Evolutionary conservation across 164 flowering plant species (phyloP).

Genomic region (Liriodendron chinense): DNA sequence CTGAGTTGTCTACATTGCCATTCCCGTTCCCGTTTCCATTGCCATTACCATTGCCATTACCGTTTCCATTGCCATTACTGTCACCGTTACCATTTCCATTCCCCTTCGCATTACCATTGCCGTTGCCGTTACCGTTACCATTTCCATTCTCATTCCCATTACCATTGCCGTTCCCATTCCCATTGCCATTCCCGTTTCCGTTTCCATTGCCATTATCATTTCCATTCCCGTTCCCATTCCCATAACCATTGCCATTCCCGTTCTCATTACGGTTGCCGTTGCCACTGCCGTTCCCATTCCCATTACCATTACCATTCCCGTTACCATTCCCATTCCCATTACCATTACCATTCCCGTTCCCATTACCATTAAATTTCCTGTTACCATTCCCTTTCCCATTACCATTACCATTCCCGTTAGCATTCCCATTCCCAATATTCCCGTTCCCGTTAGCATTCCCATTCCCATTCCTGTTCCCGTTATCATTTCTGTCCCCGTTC

Average conservation of each 20-base stretch:
- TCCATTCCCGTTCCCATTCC: background rate
- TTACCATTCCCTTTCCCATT: no score
- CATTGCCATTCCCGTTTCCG: background rate
- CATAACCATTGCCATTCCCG: background rate
- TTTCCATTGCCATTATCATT: background rate
- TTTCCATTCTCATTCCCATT: background rate
- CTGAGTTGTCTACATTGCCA: conserved; percentile 15
- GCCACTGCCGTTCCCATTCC: background rate
- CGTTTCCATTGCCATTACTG: background rate
- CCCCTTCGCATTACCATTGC: background rate
- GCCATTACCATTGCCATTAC: background rate
- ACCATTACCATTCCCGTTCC: no score
- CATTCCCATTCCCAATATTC: no score
- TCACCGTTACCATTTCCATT: background rate
- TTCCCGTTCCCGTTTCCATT: background rate
- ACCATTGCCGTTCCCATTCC: background rate
- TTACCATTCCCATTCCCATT: background rate
- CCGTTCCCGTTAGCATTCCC: no score
- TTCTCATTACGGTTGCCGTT: background rate
- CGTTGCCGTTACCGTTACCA: background rate
- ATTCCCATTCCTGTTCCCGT: no score
- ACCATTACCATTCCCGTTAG: no score
- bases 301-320: background rate
- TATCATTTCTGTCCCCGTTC: no score
- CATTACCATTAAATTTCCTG: no score